Evolutionary conservation across 129 eudicot genomes (phyloP).

Genomic region (Ambrosia artemisiifolia): DNA sequence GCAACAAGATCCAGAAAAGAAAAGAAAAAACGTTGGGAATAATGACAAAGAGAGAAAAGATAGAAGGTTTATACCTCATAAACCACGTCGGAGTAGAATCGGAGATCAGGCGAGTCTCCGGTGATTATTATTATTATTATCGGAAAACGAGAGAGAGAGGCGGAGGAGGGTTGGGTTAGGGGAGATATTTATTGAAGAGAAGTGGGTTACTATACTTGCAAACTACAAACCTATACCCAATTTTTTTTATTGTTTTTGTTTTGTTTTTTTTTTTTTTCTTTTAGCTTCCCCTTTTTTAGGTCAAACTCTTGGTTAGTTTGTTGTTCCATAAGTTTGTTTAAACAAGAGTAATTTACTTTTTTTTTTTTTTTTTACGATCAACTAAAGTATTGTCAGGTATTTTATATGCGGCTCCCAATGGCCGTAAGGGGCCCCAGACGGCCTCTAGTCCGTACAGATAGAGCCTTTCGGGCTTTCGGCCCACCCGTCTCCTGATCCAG

Average conservation of each 20-base stretch:
- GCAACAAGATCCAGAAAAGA: conserved; percentile 4
- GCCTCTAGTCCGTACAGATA: too few species aligned
- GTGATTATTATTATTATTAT: conserved; percentile 18
- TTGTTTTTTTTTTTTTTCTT: neutral
- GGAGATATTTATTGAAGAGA: conserved; percentile 22
- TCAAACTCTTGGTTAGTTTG: too few species aligned
- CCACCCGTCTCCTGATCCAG: too few species aligned
- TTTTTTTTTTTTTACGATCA: too few species aligned
- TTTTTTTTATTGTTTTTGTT: conserved; percentile 10
- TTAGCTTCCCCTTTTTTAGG: too few species aligned
- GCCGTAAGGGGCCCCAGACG: too few species aligned
- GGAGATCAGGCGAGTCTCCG: conserved; percentile 30
- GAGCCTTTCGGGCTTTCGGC: too few species aligned
- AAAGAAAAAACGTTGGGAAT: neutral
- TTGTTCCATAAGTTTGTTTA: too few species aligned
- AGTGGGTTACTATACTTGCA: conserved; percentile 12
- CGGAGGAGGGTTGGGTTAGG: neutral
- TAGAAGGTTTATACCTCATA: conserved; percentile 43
- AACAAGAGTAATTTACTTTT: too few species aligned
- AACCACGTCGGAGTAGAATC: conserved; percentile 59
- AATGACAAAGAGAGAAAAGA: neutral
- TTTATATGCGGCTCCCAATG: too few species aligned
- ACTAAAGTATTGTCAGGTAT: too few species aligned
- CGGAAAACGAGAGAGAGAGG: conserved; percentile 12
- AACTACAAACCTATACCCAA: conserved; percentile 2